Evolutionary conservation across 2,329 filamentous ascomycete species (phyloP), one percentile per base, ranked within the genome.

Genomic region (Pseudogymnoascus sp.): DNA sequence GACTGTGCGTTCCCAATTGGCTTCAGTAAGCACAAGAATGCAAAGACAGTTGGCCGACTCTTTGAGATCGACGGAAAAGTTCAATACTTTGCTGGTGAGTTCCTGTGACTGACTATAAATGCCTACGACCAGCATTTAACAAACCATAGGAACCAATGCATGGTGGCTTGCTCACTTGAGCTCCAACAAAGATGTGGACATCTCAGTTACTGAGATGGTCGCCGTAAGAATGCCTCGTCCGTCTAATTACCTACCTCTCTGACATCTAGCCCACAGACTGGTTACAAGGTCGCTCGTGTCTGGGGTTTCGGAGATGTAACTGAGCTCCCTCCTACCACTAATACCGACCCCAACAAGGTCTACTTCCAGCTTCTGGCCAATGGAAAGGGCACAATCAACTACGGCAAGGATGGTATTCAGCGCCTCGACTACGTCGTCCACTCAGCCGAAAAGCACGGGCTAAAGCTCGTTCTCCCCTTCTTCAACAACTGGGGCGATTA

Each of bases 401-500:
- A 81, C 0, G 86, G 84, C 1, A 69, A 80, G 36, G 76, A 88
- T 71, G 85, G 86, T 14, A 79, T 89, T 10, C 79, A 86, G 70
- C 79, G 84, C n/a, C 79, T 89, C 2, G 86, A 89, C 70, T 83
- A 83, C 62, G 84, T 88, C 2, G 84, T 89, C 61, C 73, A 78
- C 25, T 75, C 81, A 0, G 86, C 86, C 6, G 85, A 86, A 70
- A 77, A 78, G 64, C 77, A 81, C 64, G 82, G 81, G 2, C 76
- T 89, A 67, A 86, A 87, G 73, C 75, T 88, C 10, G 84, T 89
- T 63, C 80, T 86, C 68, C 81, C 83, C 67, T 84, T 88, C 56
- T 82, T 89, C 64, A 89, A 89, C 75, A 84, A 89, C 74, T 89
- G 86, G 85, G 77, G 78, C 62, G 87, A 89, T 68, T 88, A 87